Base-by-base conservation (phyloP, 1,284 basidiomycete species). In the Cryptococcus depauperatus region DNA sequence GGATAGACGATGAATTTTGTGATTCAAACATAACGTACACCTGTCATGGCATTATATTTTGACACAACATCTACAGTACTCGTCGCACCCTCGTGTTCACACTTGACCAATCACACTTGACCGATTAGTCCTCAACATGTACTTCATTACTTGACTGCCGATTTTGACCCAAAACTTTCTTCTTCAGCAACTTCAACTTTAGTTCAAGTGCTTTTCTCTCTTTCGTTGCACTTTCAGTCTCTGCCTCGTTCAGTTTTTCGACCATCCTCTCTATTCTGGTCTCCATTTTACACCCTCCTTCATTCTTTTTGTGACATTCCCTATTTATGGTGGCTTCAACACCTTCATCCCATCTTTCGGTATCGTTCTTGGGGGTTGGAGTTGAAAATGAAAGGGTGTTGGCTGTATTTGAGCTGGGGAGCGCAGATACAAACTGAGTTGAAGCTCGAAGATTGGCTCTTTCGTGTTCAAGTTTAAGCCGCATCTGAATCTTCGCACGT, bases 241-340 rank as follows among this genome's bases (percentile, higher is more conserved):
- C 57, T 18, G 56, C 57, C 19, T 50, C 51, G 47, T 61, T 44
- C 47, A 61, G 53, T 46, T 58, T 64, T 33, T 50, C 40, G 13
- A 52, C 55, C 58, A 61, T 59, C 48, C 62, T 45, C 28, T 58
- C 39, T 34, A 57, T 38, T 37, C 62, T 52, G 2, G 62, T 43
- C 45, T 62, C 58, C n/a, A 35, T 49, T 23, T 50, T 47, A 16
- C 57, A 21, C 23, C 61, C 58, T 28, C 56, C 44, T 33, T 42
- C 40, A 32, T 52, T 52, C 53, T 60, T 50, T 19, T 44, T 37
- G 13, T 32, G 38, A 32, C 57, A 34, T 1, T 50, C 47, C 5
- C 43, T 38, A 42, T 60, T 57, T 32, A 56, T 56, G 32, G 35
- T 37, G 14, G 35, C 35, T 37, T 37, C 35, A 21, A 37, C 5